Percentiles rank a stretch among this genome's conserved stretches.
Conservation (phyloP, 805 yeast species). For the Pichia manshurica region DNA sequence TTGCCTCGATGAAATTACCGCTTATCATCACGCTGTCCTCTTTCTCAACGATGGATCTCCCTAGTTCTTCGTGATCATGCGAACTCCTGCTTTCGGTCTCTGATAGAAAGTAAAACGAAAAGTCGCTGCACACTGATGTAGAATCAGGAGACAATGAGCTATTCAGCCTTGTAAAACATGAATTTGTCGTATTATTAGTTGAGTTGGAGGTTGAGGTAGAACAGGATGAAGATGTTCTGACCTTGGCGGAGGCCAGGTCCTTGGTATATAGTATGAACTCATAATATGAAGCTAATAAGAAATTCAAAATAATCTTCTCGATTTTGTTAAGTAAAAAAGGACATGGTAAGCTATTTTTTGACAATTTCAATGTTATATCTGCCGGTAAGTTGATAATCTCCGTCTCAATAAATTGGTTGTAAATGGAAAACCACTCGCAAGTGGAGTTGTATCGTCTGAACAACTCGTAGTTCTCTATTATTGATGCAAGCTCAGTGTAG, state of each 20-base stretch:
- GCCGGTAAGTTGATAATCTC: slow-evolving; percentile 32
- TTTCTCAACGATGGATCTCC: too few relatives aligned
- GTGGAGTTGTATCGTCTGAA: slow-evolving; percentile 2
- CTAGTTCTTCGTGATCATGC: too few relatives aligned
- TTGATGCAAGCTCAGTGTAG: slow-evolving; percentile 22
- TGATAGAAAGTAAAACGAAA: not conserved
- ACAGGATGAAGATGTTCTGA: not conserved
- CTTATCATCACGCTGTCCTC: too few relatives aligned
- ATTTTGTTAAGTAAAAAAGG: slow-evolving; percentile 16
- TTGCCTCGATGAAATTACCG: too few relatives aligned
- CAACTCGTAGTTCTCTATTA: slow-evolving; percentile 16
- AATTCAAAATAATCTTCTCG: slow-evolving; percentile 21
- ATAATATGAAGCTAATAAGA: slow-evolving; percentile 26
- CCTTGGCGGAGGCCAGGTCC: not conserved
- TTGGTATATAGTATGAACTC: slow-evolving; percentile 23
- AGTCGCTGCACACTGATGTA: not conserved
- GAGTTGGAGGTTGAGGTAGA: not conserved
- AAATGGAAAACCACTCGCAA: slow-evolving; percentile 26
- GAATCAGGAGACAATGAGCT: slow-evolving; percentile 3
- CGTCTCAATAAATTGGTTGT: slow-evolving; percentile 25
- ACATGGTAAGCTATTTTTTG: slow-evolving; percentile 20
- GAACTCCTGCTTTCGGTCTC: too few relatives aligned
- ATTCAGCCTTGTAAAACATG: not conserved
- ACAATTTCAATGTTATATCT: slow-evolving; percentile 18
- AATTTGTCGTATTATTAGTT: not conserved